Evolutionary conservation across 2,329 filamentous ascomycete species (phyloP).

Genomic region (Calcarisporium arbuscula): DNA sequence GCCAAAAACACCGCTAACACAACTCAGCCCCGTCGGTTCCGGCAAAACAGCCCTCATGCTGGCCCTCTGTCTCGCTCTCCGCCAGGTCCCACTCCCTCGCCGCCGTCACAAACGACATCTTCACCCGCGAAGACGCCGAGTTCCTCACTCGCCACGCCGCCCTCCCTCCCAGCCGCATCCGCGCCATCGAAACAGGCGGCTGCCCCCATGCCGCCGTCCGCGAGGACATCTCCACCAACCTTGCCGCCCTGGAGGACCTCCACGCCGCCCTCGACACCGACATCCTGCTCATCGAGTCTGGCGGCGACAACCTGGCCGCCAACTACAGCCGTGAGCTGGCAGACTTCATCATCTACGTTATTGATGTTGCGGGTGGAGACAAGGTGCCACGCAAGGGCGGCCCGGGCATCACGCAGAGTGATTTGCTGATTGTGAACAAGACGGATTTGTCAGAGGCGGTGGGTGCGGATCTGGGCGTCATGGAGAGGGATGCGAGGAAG

Average conservation of each 20-base stretch:
- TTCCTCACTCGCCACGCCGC: constrained; percentile 86
- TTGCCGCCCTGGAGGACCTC: constrained; percentile 84
- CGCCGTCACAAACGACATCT: constrained; percentile 98
- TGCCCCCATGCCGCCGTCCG: constrained; percentile 96
- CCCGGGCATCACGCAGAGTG: constrained; percentile 93
- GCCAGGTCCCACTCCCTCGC: constrained; percentile 78
- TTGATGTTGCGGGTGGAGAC: constrained; percentile 92
- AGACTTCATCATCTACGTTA: constrained; percentile 98
- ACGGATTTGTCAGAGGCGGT: constrained; percentile 87
- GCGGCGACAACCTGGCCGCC: constrained; percentile 92
- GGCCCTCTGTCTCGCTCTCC: constrained; percentile 78
- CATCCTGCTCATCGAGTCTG: constrained; percentile 87
- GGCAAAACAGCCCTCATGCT: constrained; percentile 98
- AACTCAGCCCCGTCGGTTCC: constrained; percentile 77
- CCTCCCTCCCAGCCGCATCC: constrained; percentile 75
- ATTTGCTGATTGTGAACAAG: constrained; percentile 93
- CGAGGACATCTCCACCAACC: constrained; percentile 92
- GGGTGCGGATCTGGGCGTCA: constrained; percentile 83
- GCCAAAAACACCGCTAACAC: neutral
- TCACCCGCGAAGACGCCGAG: constrained; percentile 95
- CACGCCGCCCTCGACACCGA: constrained; percentile 75
- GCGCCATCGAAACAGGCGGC: constrained; percentile 94
- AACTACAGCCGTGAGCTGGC: constrained; percentile 95
- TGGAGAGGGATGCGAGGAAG: constrained; percentile 90
- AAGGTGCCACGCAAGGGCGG: constrained; percentile 96